A percentile compares a stretch with the other conserved stretches of the same genome.
phyloP scores from a whole-genome alignment of 345 rosid species.

The Pistacia atlantica region DNA sequence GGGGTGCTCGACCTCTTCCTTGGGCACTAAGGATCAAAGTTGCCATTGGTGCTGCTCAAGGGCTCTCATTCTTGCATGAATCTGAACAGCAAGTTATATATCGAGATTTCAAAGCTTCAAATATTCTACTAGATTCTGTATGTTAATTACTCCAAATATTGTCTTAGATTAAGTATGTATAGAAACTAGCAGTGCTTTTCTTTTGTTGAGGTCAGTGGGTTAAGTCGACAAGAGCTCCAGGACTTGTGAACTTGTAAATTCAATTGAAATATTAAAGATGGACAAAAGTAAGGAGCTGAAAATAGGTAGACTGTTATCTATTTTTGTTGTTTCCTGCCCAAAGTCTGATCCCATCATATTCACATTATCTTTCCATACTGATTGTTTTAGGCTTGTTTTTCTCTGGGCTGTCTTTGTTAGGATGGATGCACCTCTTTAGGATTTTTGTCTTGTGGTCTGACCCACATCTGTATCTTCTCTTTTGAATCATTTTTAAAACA shows the following conservation, averaged over 20 bases:
- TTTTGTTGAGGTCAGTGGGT: background rate
- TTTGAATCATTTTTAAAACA: too few relatives aligned
- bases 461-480: too few relatives aligned
- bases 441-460: too few relatives aligned
- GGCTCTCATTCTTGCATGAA: constrained; percentile 77
- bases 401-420: too few relatives aligned
- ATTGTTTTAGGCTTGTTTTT: background rate
- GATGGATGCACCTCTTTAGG: too few relatives aligned
- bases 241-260: background rate
- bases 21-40: constrained; percentile 74
- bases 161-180: constrained; percentile 58
- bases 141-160: constrained; percentile 41
- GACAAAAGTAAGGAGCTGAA: background rate
- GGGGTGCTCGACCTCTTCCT: constrained; percentile 54
- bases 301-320: background rate
- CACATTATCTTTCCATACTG: background rate
- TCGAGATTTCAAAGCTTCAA: constrained; percentile 84
- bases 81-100: constrained; percentile 65
- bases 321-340: background rate
- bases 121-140: constrained; percentile 80
- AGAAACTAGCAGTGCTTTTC: background rate
- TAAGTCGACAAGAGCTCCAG: background rate
- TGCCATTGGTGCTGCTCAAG: constrained; percentile 72
- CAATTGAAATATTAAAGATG: background rate
- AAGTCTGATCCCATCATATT: background rate